These are phyloP conservation scores for Paxillus involutus DNA, from an alignment of 768 basidiomycete species.

Conservation along the genomic window DNA sequence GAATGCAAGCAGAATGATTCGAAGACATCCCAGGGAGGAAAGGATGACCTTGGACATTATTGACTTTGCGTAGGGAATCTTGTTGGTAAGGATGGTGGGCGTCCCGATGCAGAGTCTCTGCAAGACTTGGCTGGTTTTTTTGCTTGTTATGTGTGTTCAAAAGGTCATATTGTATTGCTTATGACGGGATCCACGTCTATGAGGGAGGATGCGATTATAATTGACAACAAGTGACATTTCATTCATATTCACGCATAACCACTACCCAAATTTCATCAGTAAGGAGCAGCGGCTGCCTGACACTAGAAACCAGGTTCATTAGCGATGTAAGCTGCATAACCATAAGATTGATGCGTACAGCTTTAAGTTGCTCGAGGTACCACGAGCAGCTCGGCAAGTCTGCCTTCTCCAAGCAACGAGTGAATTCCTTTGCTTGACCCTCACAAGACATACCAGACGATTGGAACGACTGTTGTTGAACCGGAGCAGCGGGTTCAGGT, in stretches of 20 bases:
- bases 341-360: conserved; percentile 47
- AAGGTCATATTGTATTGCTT: neutral
- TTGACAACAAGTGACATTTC: conserved; percentile 7
- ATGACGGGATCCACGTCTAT: neutral
- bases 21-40: no score
- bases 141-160: no score
- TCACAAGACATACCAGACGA: conserved; percentile 59
- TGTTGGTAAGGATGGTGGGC: no score
- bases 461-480: conserved; percentile 45
- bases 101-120: no score
- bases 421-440: conserved; percentile 85
- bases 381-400: conserved; percentile 78
- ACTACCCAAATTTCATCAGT: conserved; percentile 30
- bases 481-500: conserved; percentile 50
- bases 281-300: conserved; percentile 71
- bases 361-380: conserved; percentile 88
- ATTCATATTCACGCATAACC: conserved; percentile 2
- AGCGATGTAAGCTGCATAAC: conserved; percentile 8
- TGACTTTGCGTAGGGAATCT: no score
- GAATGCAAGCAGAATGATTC: no score
- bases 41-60: no score
- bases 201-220: conserved; percentile 1
- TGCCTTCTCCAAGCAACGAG: conserved; percentile 80
- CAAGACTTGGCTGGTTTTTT: no score
- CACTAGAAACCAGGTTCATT: conserved; percentile 43